Percentiles rank a stretch among this genome's conserved stretches.
Evolutionary conservation across 2,329 filamentous ascomycete genomes (phyloP).

Genomic region (Dactylellina cionopaga): DNA sequence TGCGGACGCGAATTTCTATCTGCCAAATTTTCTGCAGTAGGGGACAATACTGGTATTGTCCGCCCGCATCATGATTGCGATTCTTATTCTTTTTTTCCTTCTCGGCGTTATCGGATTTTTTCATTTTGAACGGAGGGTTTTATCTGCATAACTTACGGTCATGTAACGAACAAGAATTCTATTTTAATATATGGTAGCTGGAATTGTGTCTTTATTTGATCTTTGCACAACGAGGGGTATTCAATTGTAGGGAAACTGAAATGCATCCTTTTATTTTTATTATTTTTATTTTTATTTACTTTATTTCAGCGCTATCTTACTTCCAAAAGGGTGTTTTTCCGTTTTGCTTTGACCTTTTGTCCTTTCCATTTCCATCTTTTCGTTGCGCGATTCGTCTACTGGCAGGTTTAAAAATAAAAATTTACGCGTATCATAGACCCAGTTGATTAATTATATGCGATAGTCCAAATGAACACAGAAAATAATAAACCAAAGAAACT

Average conservation of each 20-base stretch:
- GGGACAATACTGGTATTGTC: conserved; percentile 1
- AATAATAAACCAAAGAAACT: not conserved
- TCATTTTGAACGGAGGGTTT: not conserved
- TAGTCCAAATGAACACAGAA: not conserved
- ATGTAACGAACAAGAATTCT: conserved; percentile 17
- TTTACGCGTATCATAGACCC: too few species aligned
- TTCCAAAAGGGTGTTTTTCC: too few species aligned
- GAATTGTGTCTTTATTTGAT: not conserved
- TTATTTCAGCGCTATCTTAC: too few species aligned
- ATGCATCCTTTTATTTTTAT: not conserved
- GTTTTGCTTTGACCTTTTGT: too few species aligned
- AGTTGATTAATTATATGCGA: not conserved
- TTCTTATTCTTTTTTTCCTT: not conserved
- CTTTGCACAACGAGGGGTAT: not conserved
- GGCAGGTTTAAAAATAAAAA: too few species aligned
- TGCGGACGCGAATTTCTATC: not conserved
- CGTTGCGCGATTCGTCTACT: too few species aligned
- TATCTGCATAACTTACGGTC: conserved; percentile 6
- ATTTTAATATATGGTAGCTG: not conserved
- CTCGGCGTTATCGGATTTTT: conserved; percentile 9
- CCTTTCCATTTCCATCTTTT: too few species aligned
- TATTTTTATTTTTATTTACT: not conserved
- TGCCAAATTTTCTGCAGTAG: conserved; percentile 4
- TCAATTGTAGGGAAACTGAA: too few species aligned
- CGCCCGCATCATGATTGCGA: not conserved